A percentile compares a stretch with the other conserved stretches of the same genome.
phyloP scores from a whole-genome alignment of 2,329 filamentous ascomycete genomes.

The Neopestalotiopsis sp. region DNA sequence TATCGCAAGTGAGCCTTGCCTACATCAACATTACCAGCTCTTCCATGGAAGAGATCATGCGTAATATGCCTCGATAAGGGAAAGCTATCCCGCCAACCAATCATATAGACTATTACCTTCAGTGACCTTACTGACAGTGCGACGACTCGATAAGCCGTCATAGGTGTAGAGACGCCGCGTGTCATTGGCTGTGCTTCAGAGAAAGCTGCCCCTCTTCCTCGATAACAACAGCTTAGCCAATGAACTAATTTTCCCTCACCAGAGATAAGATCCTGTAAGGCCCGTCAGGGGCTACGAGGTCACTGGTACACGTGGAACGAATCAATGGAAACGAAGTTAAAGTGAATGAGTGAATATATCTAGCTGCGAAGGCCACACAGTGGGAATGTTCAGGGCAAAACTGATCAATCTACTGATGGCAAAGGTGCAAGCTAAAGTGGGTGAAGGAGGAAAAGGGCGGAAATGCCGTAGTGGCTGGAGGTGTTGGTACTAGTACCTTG shows the following conservation, averaged over 20 bases:
- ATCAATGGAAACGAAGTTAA: too few species aligned
- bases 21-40: constrained; percentile 5
- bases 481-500: too few species aligned
- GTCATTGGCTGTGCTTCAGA: constrained; percentile 12
- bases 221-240: background rate
- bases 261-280: background rate
- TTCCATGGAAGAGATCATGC: background rate
- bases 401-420: too few species aligned
- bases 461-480: too few species aligned
- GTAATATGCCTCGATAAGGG: constrained; percentile 16
- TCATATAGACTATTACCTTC: background rate
- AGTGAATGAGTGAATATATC: too few species aligned
- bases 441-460: too few species aligned
- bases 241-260: background rate
- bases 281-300: too few species aligned
- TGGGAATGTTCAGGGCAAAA: too few species aligned
- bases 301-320: too few species aligned
- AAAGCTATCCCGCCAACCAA: constrained; percentile 17
- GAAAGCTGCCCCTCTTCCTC: constrained; percentile 2
- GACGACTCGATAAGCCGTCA: constrained; percentile 14
- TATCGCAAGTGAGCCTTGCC: background rate
- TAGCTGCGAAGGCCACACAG: too few species aligned
- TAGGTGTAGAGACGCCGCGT: background rate
- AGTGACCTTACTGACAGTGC: background rate
- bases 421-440: too few species aligned